Base-by-base conservation (phyloP, 2,329 filamentous ascomycete genomes). In the Phaeosphaeriaceae sp. region DNA sequence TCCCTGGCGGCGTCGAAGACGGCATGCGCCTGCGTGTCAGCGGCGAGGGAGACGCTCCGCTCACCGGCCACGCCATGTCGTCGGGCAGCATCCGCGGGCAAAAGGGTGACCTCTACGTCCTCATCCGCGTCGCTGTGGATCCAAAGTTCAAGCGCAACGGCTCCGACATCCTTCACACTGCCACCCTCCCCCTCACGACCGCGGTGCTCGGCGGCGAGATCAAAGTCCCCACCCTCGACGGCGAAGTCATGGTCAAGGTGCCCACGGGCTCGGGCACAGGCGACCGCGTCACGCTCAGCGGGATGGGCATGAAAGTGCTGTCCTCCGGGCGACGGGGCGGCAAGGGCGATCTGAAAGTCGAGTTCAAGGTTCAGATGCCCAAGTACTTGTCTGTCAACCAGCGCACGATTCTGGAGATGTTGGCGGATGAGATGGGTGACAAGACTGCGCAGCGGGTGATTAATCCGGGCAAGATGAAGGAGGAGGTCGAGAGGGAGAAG, bases 361-460 rank as follows among this genome's bases (percentile, higher is more conserved):
- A 99, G 77, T 99, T 97, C 85, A 92, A 92, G 77, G 91, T 99
- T 47, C 83, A 86, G 54, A 97, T 98, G 92, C 95, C 95, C 47
- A 98, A 97, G 80, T 97, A 94, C 72, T 84, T 99, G 64, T 92
- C 86, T 54, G 86, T 90, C 47, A 98, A 97, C 80, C 93, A 99
- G 82, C 86, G 95, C 53, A 96, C 92, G 0, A 91, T 99, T 58
- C 81, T 96, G 46, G 95, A 99, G 81, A 94, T 98, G 87, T 86
- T 99, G 64, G 95, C 95, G 7, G 93, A 99, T 70, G 95, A 99
- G 81, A 90, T 99, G 88, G 89, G 87, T 41, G 95, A 99, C 79
- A 93, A 93, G 82, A 92, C 87, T 25, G 95, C 95, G 33, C 95
- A 92, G 81, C 86, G 95, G 47, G 87, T 96, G 56, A 98, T 99